Evolutionary conservation across 257 asterid genomes (phyloP).

Genomic region (Solanum sejunctum): DNA sequence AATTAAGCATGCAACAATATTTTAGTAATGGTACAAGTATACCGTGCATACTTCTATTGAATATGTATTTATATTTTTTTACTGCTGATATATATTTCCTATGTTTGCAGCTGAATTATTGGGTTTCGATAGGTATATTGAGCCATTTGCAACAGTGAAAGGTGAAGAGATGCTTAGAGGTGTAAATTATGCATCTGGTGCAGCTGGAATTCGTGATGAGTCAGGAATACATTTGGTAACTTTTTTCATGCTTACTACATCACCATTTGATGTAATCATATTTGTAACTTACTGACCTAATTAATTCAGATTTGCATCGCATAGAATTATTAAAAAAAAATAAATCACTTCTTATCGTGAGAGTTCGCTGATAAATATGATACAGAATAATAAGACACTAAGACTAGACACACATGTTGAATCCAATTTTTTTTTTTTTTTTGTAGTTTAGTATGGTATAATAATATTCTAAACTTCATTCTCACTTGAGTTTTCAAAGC

Average conservation of each 20-base stretch:
- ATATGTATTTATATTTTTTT: background rate
- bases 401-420: background rate
- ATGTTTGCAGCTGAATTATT: conserved; percentile 12
- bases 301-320: too few species aligned
- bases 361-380: background rate
- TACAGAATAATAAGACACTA: background rate
- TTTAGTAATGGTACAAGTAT: background rate
- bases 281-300: background rate
- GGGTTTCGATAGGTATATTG: conserved; percentile 16
- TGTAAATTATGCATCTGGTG: conserved; percentile 30
- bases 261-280: background rate
- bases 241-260: background rate
- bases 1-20: background rate
- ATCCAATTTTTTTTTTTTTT: too few species aligned
- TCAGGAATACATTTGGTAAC: conserved; percentile 10
- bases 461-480: background rate
- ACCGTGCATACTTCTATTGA: background rate
- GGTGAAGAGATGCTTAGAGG: conserved; percentile 10
- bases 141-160: conserved; percentile 12
- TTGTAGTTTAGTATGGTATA: too few species aligned
- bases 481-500: background rate
- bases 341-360: background rate
- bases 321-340: background rate
- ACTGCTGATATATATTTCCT: background rate
- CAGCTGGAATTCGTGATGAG: conserved; percentile 25